Conservation (phyloP, 23 red algal species). For the Chondrus crispus region DNA sequence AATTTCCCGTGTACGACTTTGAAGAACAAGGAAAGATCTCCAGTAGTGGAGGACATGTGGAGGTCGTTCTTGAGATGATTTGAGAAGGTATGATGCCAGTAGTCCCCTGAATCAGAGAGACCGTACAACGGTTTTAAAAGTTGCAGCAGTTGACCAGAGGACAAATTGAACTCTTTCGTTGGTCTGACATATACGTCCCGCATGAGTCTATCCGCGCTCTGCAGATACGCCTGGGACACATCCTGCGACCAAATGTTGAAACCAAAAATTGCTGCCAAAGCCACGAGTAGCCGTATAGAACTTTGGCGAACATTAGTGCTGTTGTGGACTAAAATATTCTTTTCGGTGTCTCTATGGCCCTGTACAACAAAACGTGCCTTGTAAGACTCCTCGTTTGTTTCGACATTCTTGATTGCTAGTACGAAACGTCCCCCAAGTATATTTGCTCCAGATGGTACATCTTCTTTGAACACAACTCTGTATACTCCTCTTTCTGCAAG, state of each 20-base stretch:
- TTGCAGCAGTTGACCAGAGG: neutral
- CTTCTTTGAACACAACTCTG: neutral
- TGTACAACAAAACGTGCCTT: slow-evolving; percentile 11
- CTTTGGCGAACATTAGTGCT: neutral
- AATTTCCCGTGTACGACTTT: neutral
- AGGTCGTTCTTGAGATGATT: slow-evolving; percentile 12
- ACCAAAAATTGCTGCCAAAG: neutral
- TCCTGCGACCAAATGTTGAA: slow-evolving; percentile 5
- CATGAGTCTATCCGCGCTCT: neutral
- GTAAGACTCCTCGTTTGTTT: neutral
- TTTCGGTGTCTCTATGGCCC: slow-evolving; percentile 1
- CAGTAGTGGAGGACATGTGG: neutral
- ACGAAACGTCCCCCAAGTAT: neutral
- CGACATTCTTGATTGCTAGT: neutral
- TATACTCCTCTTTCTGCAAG: neutral
- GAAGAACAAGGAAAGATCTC: slow-evolving; percentile 2
- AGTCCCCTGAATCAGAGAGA: slow-evolving; percentile 22
- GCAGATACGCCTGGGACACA: slow-evolving; percentile 19
- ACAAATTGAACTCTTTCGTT: neutral
- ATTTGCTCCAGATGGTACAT: neutral
- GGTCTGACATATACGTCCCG: slow-evolving; percentile 1
- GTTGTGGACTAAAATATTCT: neutral
- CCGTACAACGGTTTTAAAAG: slow-evolving; percentile 22
- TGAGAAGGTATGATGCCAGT: neutral
- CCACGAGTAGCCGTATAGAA: neutral